Conservation (phyloP, 768 basidiomycete species). For the Mycena venus region DNA sequence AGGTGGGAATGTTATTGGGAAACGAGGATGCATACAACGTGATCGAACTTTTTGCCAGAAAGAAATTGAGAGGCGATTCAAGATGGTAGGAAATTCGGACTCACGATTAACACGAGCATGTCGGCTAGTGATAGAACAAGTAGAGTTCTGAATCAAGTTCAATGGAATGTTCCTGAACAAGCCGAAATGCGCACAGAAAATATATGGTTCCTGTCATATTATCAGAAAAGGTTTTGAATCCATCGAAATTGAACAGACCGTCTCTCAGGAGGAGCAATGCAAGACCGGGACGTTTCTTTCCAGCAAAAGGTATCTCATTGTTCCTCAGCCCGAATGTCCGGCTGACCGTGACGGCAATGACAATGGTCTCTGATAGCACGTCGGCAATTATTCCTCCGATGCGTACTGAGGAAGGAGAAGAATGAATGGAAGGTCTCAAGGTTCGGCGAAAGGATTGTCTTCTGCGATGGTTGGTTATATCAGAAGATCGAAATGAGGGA, state of each 20-base stretch:
- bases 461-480: too few species aligned
- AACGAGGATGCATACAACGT: conserved; percentile 38
- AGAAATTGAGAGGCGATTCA: background rate
- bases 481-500: too few species aligned
- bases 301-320: conserved; percentile 35
- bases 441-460: too few species aligned
- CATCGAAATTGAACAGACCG: conserved; percentile 26
- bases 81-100: background rate
- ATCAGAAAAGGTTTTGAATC: background rate
- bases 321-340: conserved; percentile 38
- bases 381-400: conserved; percentile 46
- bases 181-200: conserved; percentile 38
- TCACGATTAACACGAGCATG: conserved; percentile 44
- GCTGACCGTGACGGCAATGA: conserved; percentile 43
- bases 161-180: background rate
- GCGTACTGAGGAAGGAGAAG: conserved; percentile 35
- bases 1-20: background rate
- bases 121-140: conserved; percentile 47
- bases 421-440: too few species aligned
- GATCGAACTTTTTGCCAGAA: conserved; percentile 24
- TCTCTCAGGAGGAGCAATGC: conserved; percentile 41
- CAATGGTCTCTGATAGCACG: conserved; percentile 45
- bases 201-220: conserved; percentile 38
- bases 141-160: conserved; percentile 35
- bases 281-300: conserved; percentile 38